Conservation (phyloP, 495 filamentous ascomycete species). For the Mytilinidion resinicola region DNA sequence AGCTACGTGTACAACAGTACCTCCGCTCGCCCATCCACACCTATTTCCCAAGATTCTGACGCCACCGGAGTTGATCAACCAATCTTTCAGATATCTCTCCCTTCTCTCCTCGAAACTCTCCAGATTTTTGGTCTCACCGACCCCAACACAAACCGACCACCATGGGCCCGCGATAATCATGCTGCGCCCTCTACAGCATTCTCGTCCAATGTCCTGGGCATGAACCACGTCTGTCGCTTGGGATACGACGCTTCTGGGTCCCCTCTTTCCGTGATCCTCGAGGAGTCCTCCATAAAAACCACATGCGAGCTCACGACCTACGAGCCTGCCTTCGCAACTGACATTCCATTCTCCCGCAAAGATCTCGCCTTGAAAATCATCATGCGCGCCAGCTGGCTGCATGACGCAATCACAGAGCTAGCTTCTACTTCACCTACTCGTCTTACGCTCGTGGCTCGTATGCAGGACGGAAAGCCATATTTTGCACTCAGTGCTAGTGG, state of each 20-base stretch:
- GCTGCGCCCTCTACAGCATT: conserved; percentile 53
- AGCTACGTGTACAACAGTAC: conserved; percentile 57
- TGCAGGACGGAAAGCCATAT: conserved; percentile 56
- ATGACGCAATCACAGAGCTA: conserved; percentile 79
- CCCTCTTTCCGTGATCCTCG: conserved; percentile 71
- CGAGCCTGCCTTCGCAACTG: conserved; percentile 57
- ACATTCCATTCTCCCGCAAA: conserved; percentile 79
- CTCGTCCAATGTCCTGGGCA: conserved; percentile 65
- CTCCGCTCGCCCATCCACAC: conserved; percentile 35
- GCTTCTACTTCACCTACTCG: conserved; percentile 61
- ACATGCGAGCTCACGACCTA: conserved; percentile 92
- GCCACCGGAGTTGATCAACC: conserved; percentile 31
- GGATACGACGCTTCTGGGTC: conserved; percentile 65
- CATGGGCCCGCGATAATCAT: conserved; percentile 23
- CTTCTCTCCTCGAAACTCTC: conserved; percentile 84
- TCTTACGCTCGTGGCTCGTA: conserved; percentile 53
- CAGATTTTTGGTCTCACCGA: conserved; percentile 87
- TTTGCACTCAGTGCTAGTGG: conserved; percentile 69
- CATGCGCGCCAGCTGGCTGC: conserved; percentile 75
- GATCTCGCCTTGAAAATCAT: conserved; percentile 86
- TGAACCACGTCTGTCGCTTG: conserved; percentile 74
- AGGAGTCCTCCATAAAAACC: conserved; percentile 80
- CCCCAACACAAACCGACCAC: conserved; percentile 29
- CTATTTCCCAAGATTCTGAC: conserved; percentile 29
- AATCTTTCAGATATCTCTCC: conserved; percentile 75